phyloP scores from a whole-genome alignment of 1,284 basidiomycete genomes.

The Rhodotorula sp. region DNA sequence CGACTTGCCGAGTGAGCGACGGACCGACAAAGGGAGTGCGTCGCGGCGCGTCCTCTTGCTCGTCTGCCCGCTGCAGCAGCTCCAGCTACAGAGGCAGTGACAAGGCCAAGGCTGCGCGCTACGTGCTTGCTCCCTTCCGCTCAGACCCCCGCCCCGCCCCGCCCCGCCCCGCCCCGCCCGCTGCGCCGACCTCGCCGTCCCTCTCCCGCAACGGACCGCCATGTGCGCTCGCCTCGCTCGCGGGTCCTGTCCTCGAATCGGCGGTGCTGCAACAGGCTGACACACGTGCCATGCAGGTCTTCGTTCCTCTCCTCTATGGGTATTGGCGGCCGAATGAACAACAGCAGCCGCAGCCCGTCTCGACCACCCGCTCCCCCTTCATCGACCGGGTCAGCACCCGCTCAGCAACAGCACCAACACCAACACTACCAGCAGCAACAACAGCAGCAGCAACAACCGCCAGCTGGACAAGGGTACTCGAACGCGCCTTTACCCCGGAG shows the following conservation, averaged over 20 bases:
- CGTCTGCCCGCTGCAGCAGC: no score
- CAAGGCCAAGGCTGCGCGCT: no score
- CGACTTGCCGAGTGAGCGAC: no score
- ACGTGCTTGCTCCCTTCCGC: no score
- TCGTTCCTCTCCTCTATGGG: slow-evolving; percentile 40
- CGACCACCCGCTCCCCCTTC: not conserved
- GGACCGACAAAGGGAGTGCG: not conserved
- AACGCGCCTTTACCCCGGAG: slow-evolving; percentile 33
- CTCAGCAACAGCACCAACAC: not conserved
- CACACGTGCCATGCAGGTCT: slow-evolving; percentile 21
- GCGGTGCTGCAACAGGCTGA: not conserved
- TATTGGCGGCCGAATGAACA: slow-evolving; percentile 24
- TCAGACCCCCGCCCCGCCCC: not conserved
- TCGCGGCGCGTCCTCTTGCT: not conserved
- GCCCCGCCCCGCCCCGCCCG: not conserved
- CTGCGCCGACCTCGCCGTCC: not conserved
- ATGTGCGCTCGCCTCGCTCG: slow-evolving; percentile 5
- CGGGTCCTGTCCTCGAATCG: not conserved
- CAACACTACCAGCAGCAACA: not conserved
- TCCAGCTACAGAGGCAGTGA: no score
- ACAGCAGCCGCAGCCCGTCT: slow-evolving; percentile 12
- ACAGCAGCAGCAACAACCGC: not conserved
- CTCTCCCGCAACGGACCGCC: not conserved
- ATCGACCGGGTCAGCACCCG: not conserved
- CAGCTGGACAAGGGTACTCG: slow-evolving; percentile 14